Percentiles rank a stretch among this genome's conserved stretches.
Conservation (phyloP, 805 yeast genomes). For the Brettanomyces nanus region DNA sequence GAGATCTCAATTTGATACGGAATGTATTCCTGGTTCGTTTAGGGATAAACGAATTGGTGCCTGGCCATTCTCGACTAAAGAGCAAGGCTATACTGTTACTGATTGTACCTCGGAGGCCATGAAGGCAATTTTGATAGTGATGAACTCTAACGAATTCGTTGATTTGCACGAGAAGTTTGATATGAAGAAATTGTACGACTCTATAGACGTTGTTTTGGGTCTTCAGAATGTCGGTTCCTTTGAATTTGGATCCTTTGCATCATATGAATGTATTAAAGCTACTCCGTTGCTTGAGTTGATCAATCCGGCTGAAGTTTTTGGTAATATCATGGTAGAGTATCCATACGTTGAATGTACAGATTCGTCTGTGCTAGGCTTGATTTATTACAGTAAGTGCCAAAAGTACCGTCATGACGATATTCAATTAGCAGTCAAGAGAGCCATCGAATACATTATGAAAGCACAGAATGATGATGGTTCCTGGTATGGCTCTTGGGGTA, state of each 20-base stretch:
- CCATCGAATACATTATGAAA: slow-evolving; percentile 59
- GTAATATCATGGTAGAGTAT: slow-evolving; percentile 96
- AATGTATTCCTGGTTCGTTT: slow-evolving; percentile 68
- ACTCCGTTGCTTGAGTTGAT: slow-evolving; percentile 66
- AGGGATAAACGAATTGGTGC: slow-evolving; percentile 83
- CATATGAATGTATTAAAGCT: slow-evolving; percentile 83
- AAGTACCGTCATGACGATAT: slow-evolving; percentile 63
- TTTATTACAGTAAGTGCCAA: slow-evolving; percentile 61
- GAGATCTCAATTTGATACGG: slow-evolving; percentile 77
- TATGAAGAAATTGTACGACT: slow-evolving; percentile 47
- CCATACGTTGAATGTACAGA: slow-evolving; percentile 99
- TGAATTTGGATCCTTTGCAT: slow-evolving; percentile 86
- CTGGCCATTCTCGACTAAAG: slow-evolving; percentile 94
- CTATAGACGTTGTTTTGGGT: slow-evolving; percentile 66
- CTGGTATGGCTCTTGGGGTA: slow-evolving; percentile 99
- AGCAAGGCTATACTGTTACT: slow-evolving; percentile 93
- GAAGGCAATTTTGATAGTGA: slow-evolving; percentile 90
- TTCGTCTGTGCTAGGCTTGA: slow-evolving; percentile 83
- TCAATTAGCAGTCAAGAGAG: slow-evolving; percentile 59
- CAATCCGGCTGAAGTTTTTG: slow-evolving; percentile 97
- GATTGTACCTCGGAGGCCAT: slow-evolving; percentile 96
- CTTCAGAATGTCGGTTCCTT: slow-evolving; percentile 74
- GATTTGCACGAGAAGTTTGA: slow-evolving; percentile 35
- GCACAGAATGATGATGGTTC: slow-evolving; percentile 79
- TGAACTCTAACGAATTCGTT: slow-evolving; percentile 46